Base-by-base conservation (phyloP, 441 rosid species). In the Pelargonium citronellum region DNA sequence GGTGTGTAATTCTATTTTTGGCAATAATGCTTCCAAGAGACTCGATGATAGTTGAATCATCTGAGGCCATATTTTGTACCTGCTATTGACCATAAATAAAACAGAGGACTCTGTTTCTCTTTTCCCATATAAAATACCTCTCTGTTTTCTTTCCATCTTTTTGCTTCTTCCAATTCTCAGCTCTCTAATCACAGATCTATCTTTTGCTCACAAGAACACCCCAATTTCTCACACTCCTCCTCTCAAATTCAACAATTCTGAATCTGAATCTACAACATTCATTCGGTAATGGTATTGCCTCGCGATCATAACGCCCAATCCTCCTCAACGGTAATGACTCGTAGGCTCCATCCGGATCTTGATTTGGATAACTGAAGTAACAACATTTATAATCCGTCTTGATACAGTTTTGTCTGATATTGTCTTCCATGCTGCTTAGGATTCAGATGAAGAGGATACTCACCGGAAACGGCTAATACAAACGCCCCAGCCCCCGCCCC, bases 61-160 rank as follows among this genome's bases (percentile, higher is more conserved):
- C 19, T 13, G 60, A 53, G 60, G 60, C 8, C 7, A n/a, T 5
- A 15, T n/a, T 53, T 53, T 1, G 17, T 53, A 53, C 20, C 3
- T 53, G 20, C 15, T 53, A 15, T 6, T 53, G 60, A 53, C 60
- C 17, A 16, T 53, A 1, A n/a, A 51, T n/a, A 51, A 51, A 51
- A 51, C 58, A 51, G 58, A 51, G 58, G 58, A 51, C 58, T 51
- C 58, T 51, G 58, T 51, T 51, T 51, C 58, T 51, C 17, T 4
- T 51, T 6, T 16, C 2, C 55, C 55, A 39, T 39, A 39, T 39
- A 39, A 39, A 39, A 39, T 39, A 39, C 43, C 43, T 39, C 55
- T 49, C 55, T 49, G 55, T 49, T 49, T 49, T 49, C 55, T 49
- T 49, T 39, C 43, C 43, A 39, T 39, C 9, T 39, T 39, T 39